Percentiles rank a stretch among this genome's conserved stretches.
Evolutionary conservation across 148 eudicot species (phyloP).

Genomic region (Selenicereus undatus): DNA sequence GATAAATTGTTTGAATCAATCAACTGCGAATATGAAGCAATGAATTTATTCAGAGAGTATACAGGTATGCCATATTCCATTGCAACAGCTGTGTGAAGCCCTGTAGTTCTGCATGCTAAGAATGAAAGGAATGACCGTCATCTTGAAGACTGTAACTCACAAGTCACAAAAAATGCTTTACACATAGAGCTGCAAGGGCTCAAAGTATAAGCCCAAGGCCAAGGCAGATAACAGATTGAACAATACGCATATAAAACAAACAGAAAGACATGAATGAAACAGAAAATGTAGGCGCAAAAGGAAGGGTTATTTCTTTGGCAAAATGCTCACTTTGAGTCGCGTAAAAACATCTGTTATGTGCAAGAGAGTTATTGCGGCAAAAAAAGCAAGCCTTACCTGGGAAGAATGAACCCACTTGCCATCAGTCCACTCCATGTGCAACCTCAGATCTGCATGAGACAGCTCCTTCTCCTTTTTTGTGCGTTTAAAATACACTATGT

Average conservation of each 20-base stretch:
- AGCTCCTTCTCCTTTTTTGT: slow-evolving; percentile 40
- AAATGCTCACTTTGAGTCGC: neutral
- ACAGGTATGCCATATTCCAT: too few species aligned
- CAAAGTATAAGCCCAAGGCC: neutral
- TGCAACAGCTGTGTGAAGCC: too few species aligned
- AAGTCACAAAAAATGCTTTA: neutral
- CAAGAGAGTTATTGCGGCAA: neutral
- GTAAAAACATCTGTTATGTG: neutral
- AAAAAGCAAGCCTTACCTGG: slow-evolving; percentile 34
- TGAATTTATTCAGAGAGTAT: neutral
- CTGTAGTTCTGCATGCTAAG: neutral
- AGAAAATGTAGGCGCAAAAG: neutral
- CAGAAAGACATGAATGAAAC: neutral
- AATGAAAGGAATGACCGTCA: neutral
- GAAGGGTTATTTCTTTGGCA: neutral
- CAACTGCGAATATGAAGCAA: neutral
- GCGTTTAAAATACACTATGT: slow-evolving; percentile 39
- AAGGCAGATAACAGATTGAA: neutral
- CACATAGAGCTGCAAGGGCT: slow-evolving; percentile 11
- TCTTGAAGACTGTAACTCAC: neutral
- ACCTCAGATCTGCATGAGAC: slow-evolving; percentile 34
- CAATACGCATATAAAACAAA: neutral
- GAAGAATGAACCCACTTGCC: slow-evolving; percentile 32
- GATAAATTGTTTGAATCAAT: neutral
- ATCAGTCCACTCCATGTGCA: slow-evolving; percentile 38